Conservation (phyloP, 2,329 filamentous ascomycete species). For the Penicillium hordei region DNA sequence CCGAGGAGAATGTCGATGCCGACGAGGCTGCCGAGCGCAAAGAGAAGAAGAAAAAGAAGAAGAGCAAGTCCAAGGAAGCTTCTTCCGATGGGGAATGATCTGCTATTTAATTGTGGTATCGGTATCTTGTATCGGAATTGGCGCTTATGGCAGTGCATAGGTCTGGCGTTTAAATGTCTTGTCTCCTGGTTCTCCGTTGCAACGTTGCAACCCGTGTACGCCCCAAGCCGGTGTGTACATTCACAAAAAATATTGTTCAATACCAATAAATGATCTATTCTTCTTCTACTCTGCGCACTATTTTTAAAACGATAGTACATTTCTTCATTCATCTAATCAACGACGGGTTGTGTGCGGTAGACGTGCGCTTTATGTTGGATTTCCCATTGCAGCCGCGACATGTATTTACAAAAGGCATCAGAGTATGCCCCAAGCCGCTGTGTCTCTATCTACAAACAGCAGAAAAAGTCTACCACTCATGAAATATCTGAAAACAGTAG, state of each 20-base stretch:
- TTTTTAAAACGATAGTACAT: background rate
- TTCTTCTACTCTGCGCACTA: background rate
- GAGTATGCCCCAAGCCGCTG: background rate
- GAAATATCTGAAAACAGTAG: background rate
- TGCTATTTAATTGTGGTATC: constrained; percentile 17
- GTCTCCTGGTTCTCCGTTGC: constrained; percentile 18
- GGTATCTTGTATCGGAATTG: constrained; percentile 24
- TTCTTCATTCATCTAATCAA: background rate
- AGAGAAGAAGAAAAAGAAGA: constrained; percentile 58
- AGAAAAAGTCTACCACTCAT: background rate
- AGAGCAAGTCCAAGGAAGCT: constrained; percentile 39
- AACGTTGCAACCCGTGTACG: constrained; percentile 10
- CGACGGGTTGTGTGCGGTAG: too few species aligned
- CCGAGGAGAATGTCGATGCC: constrained; percentile 35
- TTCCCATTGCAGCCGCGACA: too few species aligned
- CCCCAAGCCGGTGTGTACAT: constrained; percentile 14
- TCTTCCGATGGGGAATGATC: constrained; percentile 30
- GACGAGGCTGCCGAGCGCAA: constrained; percentile 53
- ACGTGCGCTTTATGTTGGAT: background rate
- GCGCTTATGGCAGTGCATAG: constrained; percentile 43
- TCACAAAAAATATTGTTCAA: constrained; percentile 21
- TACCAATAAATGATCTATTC: constrained; percentile 15
- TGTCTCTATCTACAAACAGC: background rate
- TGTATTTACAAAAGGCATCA: background rate
- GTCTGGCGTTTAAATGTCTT: constrained; percentile 34